A percentile compares a stretch with the other conserved stretches of the same genome.
Evolutionary conservation across 2,329 filamentous ascomycete genomes (phyloP).

Genomic region (Dendrostoma leiphaemia): DNA sequence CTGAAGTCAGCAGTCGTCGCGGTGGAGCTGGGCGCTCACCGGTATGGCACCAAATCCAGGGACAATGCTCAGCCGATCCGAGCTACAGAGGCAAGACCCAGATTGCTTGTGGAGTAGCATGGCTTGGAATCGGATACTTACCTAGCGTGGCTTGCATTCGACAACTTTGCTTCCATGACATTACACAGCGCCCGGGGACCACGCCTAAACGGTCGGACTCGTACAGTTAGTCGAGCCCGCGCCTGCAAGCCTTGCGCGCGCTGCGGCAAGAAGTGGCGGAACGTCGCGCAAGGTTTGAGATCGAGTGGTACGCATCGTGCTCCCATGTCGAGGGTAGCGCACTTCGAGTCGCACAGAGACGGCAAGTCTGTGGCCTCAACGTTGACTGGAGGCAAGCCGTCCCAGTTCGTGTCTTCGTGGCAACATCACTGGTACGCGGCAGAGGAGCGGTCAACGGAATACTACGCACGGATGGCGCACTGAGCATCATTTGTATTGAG

Average conservation of each 20-base stretch:
- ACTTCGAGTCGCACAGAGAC: background rate
- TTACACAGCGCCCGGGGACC: background rate
- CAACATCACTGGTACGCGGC: background rate
- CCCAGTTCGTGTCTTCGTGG: background rate
- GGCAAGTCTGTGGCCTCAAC: background rate
- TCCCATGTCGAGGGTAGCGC: background rate
- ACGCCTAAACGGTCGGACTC: background rate
- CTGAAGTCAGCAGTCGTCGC: background rate
- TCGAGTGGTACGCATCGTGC: constrained; percentile 24
- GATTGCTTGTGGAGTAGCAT: too few relatives aligned
- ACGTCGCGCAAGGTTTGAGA: constrained; percentile 22
- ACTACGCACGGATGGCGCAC: too few relatives aligned
- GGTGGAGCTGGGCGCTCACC: background rate
- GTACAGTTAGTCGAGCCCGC: too few relatives aligned
- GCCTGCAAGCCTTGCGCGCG: background rate
- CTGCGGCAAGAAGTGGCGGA: background rate
- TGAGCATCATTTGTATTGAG: too few relatives aligned
- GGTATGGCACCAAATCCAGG: too few relatives aligned
- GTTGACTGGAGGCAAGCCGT: background rate
- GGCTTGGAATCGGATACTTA: too few relatives aligned
- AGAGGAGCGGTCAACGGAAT: background rate
- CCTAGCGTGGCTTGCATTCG: background rate
- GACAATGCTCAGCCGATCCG: too few relatives aligned
- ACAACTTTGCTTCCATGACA: constrained; percentile 6
- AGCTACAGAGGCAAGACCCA: too few relatives aligned